Conservation (phyloP, 2,329 filamentous ascomycete species). For the Gaeumannomyces tritici region DNA sequence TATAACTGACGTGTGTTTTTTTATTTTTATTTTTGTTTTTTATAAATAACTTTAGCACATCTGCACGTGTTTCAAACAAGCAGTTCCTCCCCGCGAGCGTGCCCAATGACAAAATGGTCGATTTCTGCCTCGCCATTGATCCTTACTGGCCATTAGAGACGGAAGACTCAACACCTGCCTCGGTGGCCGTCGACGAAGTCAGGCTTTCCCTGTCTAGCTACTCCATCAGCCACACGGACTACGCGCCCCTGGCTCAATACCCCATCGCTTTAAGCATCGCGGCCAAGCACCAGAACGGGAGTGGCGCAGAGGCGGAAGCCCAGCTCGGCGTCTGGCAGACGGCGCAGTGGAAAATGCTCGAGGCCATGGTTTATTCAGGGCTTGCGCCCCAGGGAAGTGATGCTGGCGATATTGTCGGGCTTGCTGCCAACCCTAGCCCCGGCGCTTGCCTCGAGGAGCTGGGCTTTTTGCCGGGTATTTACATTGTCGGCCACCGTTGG, state of each 20-base stretch:
- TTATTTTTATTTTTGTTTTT: too few species aligned
- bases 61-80: neutral
- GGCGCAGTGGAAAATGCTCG: slow-evolving; percentile 1
- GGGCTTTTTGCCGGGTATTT: neutral
- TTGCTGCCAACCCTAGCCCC: too few species aligned
- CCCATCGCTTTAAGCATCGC: neutral
- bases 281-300: neutral
- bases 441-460: neutral
- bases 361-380: neutral
- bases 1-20: too few species aligned
- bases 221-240: neutral
- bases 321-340: neutral
- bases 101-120: slow-evolving; percentile 1
- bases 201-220: neutral
- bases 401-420: too few species aligned
- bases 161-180: neutral
- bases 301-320: neutral
- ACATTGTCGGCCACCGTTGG: neutral
- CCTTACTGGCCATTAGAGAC: neutral
- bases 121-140: neutral
- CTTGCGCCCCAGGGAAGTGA: too few species aligned
- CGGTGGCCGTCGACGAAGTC: neutral
- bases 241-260: neutral
- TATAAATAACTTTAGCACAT: neutral
- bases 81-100: neutral